These are phyloP conservation scores for Cicer judaicum DNA, from an alignment of 306 rosid genomes.

Conservation along the genomic window DNA sequence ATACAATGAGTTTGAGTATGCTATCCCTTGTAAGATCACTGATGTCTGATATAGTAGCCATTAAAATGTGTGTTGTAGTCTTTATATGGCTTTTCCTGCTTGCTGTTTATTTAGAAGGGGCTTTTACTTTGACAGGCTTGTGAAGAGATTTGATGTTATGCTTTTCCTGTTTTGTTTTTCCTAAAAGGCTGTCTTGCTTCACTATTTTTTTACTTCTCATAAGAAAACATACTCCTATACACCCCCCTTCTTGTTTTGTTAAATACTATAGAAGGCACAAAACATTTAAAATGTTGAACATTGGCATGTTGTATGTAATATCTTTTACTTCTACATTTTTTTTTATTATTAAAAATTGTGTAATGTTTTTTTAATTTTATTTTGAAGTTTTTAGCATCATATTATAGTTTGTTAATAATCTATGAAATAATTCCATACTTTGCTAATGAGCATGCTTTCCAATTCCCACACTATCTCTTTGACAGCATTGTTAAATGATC, in stretches of 20 bases:
- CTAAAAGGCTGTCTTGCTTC: background rate
- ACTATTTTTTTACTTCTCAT: background rate
- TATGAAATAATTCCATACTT: background rate
- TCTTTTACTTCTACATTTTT: background rate
- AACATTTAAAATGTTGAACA: background rate
- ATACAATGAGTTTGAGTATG: conserved; percentile 27
- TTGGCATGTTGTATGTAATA: conserved; percentile 10
- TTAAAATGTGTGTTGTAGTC: conserved; percentile 23
- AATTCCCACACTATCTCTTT: background rate
- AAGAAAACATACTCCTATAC: background rate
- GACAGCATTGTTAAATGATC: conserved; percentile 2
- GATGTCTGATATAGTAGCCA: background rate
- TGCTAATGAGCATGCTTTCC: conserved; percentile 16
- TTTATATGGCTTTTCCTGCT: conserved; percentile 3
- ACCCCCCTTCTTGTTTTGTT: background rate
- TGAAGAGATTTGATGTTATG: conserved; percentile 17
- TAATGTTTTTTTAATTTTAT: background rate
- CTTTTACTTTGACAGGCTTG: conserved; percentile 12
- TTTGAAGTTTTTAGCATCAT: background rate
- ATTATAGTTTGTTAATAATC: conserved; percentile 23
- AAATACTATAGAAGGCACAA: background rate
- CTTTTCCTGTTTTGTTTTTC: conserved; percentile 10
- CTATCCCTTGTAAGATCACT: background rate
- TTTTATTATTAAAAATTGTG: conserved; percentile 5
- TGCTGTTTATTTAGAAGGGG: conserved; percentile 3